Conservation (phyloP, 1,284 basidiomycete species). For the Ceratorhiza oryzae-sativae region DNA sequence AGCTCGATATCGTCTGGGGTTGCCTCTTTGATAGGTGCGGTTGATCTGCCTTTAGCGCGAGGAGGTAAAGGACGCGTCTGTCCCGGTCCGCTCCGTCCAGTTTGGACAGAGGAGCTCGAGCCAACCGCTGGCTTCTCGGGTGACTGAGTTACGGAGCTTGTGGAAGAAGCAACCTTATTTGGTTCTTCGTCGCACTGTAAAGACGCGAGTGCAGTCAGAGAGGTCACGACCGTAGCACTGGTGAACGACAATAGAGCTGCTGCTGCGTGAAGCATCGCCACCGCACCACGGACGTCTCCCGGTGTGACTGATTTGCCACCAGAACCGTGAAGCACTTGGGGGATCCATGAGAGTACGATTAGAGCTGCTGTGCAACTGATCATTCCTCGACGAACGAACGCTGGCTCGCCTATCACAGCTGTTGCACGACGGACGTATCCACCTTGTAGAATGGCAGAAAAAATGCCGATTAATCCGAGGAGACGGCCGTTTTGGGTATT, state of each 20-base stretch:
- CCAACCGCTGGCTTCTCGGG: constrained; percentile 46
- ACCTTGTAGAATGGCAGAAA: constrained; percentile 87
- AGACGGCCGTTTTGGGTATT: constrained; percentile 89
- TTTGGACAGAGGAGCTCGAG: constrained; percentile 60
- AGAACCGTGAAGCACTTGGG: constrained; percentile 56
- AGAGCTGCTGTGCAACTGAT: constrained; percentile 73
- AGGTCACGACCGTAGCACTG: constrained; percentile 89
- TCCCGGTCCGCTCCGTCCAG: constrained; percentile 45
- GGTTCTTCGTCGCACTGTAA: constrained; percentile 75
- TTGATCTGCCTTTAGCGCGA: constrained; percentile 28
- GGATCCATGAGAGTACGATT: constrained; percentile 70
- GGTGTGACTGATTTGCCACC: constrained; percentile 34
- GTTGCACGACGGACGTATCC: constrained; percentile 85
- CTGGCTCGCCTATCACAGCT: constrained; percentile 73
- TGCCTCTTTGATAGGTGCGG: neutral
- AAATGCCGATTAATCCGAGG: constrained; percentile 81
- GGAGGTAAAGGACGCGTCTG: constrained; percentile 32
- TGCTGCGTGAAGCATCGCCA: constrained; percentile 72
- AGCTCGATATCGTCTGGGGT: neutral
- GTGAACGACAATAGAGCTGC: constrained; percentile 87
- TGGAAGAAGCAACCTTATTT: neutral
- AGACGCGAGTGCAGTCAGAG: constrained; percentile 84
- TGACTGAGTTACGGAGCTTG: neutral
- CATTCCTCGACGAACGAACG: constrained; percentile 80
- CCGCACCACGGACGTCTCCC: constrained; percentile 49